Evolutionary conservation across 192 early-diverging fungal genomes (phyloP).

Genomic region (Backusella macrospora): DNA sequence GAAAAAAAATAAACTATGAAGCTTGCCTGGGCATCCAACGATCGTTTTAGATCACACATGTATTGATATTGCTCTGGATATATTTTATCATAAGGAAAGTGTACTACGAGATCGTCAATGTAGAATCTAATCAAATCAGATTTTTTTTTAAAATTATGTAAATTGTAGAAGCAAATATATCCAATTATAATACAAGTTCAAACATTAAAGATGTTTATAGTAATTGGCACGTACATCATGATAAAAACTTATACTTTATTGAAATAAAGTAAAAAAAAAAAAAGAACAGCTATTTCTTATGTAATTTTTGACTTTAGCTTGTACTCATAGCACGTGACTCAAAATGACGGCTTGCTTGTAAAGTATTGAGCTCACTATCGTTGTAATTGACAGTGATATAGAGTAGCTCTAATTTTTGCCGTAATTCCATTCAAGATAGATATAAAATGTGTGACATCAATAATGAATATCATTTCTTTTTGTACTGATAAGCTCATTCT

Average conservation of each 20-base stretch:
- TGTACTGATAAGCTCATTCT: no score
- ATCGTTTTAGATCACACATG: slow-evolving; percentile 94
- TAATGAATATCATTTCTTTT: no score
- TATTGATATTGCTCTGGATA: slow-evolving; percentile 99
- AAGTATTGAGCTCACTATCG: no score
- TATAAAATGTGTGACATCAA: no score
- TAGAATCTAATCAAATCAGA: slow-evolving; percentile 56
- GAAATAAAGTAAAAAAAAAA: no score
- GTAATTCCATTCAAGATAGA: no score
- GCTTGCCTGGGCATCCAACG: slow-evolving; percentile 83
- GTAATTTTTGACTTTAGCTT: background rate
- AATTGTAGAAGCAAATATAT: background rate
- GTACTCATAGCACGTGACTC: no score
- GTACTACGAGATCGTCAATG: slow-evolving; percentile 87
- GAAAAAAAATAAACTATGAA: background rate
- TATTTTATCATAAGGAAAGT: slow-evolving; percentile 99
- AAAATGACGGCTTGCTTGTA: no score
- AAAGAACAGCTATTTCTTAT: background rate
- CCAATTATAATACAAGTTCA: background rate
- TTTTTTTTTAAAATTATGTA: background rate
- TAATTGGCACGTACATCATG: slow-evolving; percentile 18
- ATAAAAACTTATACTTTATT: background rate
- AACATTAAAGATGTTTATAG: background rate
- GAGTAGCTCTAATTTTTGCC: no score
- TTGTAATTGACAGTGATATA: no score